phyloP scores from a whole-genome alignment of 495 filamentous ascomycete species.

The Rusavskia elegans region DNA sequence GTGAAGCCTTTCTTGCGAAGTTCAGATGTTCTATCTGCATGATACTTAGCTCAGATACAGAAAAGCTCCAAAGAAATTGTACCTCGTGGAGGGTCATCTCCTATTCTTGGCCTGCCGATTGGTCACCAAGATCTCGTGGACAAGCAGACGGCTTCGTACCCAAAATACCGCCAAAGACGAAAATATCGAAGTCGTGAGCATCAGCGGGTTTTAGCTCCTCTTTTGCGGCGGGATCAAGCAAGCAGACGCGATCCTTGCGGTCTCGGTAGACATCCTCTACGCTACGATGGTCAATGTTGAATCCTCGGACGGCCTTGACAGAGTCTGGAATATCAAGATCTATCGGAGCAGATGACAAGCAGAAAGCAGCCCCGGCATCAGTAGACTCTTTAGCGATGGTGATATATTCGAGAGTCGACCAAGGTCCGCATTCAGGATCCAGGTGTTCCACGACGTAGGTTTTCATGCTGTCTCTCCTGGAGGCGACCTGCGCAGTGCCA shows the following conservation, averaged over 20 bases:
- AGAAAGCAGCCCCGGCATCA: slow-evolving; percentile 49
- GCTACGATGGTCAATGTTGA: slow-evolving; percentile 50
- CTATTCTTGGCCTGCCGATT: slow-evolving; percentile 24
- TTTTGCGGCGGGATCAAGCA: slow-evolving; percentile 72
- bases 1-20: slow-evolving; percentile 82
- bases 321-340: slow-evolving; percentile 48
- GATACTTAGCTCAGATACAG: neutral
- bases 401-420: slow-evolving; percentile 83
- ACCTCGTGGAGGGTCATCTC: slow-evolving; percentile 93
- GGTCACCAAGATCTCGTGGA: slow-evolving; percentile 3
- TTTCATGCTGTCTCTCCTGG: slow-evolving; percentile 18
- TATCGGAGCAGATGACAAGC: slow-evolving; percentile 66
- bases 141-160: slow-evolving; percentile 36
- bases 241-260: slow-evolving; percentile 55
- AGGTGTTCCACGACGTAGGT: slow-evolving; percentile 87
- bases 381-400: slow-evolving; percentile 70
- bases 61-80: slow-evolving; percentile 10
- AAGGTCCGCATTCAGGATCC: slow-evolving; percentile 81
- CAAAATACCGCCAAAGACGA: slow-evolving; percentile 90
- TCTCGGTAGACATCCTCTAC: slow-evolving; percentile 65
- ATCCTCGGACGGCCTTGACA: slow-evolving; percentile 39
- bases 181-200: slow-evolving; percentile 68
- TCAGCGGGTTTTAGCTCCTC: slow-evolving; percentile 72
- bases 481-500: no score
- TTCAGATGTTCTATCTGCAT: slow-evolving; percentile 76